Evolutionary conservation across 225 moss, liverwort and hornwort species (phyloP), one percentile per base, ranked within the genome.

Genomic region (Physcomitrellopsis africana): DNA sequence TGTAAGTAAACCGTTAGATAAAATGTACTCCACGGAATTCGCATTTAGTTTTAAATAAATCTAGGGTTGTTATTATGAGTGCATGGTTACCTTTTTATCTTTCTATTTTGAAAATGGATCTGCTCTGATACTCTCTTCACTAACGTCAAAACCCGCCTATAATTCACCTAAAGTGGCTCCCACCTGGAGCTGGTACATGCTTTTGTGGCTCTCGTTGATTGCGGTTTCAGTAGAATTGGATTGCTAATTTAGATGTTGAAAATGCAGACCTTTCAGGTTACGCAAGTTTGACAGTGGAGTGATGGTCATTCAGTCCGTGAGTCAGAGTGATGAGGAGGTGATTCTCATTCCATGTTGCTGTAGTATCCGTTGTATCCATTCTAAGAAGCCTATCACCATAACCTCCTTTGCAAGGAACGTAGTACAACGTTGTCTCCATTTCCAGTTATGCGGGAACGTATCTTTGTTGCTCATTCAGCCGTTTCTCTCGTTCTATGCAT

Each of bases 231-330:
- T 61, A 29, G 32, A 16, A 27, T 51, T 74, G 59, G 49, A 68
- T 46, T 73, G 16, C 52, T 66, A 66, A 77, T 11, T 23, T 41
- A 16, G 44, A 20, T 54, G 23, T 46, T 47, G 54, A 43, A 72
- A 66, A 43, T 81, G 70, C 94, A 96, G 96, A 79, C 94, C 93
- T 80, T 92, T 92, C 61, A 93, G 77, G 76, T 81, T 99, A 80
- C 89, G 92, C 63, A 90, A 87, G 72, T 99, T 99, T 78, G 97
- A 99, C 79, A 99, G 97, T 76, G 97, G 97, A 70, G 97, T 99
- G 55, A 87, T 92, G 90, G 97, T 99, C 69, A 93, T 99, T 75
- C 97, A 99, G 72, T 92, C 97, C 27, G 89, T 87, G 75, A 92
- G 82, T 76, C 97, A 95, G 74, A 99, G 86, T 63, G 92, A 99